These are phyloP conservation scores for Lasiodiplodia sp. DNA, from an alignment of 2,329 filamentous ascomycete genomes.

Conservation along the genomic window DNA sequence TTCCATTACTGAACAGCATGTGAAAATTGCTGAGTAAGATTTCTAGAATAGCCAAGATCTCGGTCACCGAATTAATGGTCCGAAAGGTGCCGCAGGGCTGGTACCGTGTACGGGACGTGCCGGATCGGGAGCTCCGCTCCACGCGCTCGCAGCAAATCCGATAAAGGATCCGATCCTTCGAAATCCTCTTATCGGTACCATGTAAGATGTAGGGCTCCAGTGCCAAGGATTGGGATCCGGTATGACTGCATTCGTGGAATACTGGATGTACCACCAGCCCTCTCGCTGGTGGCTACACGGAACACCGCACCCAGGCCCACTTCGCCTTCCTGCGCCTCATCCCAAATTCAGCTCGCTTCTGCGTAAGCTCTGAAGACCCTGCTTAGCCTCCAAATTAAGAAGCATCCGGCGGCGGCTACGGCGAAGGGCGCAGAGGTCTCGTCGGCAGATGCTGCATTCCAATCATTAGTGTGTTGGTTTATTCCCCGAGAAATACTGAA, in stretches of 20 bases:
- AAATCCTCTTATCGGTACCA: background rate
- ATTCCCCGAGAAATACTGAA: background rate
- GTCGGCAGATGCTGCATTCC: background rate
- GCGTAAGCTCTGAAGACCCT: conserved; percentile 11
- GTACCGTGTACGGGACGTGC: background rate
- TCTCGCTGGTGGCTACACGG: background rate
- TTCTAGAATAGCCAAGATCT: too few relatives aligned
- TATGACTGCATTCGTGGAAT: background rate
- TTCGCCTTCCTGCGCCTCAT: background rate
- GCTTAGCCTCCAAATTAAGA: conserved; percentile 16
- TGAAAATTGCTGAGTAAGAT: background rate
- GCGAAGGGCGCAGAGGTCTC: background rate
- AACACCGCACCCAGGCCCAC: background rate
- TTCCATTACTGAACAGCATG: background rate
- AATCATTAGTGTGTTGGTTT: background rate
- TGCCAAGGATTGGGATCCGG: background rate
- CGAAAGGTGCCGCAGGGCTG: background rate
- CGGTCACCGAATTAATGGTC: background rate
- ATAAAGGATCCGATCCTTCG: background rate
- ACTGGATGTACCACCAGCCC: background rate
- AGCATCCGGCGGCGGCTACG: conserved; percentile 7
- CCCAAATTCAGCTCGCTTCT: background rate
- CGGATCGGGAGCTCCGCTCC: background rate
- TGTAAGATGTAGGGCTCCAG: background rate
- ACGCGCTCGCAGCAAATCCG: background rate